Conservation (phyloP, 2,329 filamentous ascomycete species). For the Alternaria ventricosa region DNA sequence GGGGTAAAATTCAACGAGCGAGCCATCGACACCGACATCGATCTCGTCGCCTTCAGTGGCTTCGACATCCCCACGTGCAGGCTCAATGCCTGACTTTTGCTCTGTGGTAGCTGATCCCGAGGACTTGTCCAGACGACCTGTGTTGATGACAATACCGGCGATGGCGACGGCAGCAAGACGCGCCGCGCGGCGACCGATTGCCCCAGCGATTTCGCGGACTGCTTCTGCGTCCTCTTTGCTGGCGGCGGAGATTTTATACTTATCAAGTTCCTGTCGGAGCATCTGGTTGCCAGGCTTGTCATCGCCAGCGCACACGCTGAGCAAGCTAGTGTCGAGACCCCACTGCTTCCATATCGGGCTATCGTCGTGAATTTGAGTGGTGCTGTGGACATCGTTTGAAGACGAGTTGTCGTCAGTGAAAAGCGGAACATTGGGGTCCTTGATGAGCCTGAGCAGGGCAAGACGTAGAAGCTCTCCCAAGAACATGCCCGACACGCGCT, state of each 20-base stretch:
- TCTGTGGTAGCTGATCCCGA: conserved; percentile 46
- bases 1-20: conserved; percentile 93
- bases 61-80: conserved; percentile 40
- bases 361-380: conserved; percentile 66
- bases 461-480: conserved; percentile 89
- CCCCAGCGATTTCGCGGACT: conserved; percentile 81
- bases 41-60: conserved; percentile 70
- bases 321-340: conserved; percentile 89
- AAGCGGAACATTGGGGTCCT: conserved; percentile 69
- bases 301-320: conserved; percentile 87
- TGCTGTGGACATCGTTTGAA: conserved; percentile 70
- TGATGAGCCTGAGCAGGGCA: conserved; percentile 74
- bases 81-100: conserved; percentile 42
- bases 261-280: conserved; percentile 79
- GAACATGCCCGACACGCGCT: conserved; percentile 98
- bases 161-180: conserved; percentile 87
- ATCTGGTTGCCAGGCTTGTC: conserved; percentile 72
- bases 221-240: conserved; percentile 85
- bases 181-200: conserved; percentile 87
- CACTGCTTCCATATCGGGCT: conserved; percentile 74
- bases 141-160: conserved; percentile 81
- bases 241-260: conserved; percentile 76
- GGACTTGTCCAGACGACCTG: conserved; percentile 67
- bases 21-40: conserved; percentile 94
- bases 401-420: conserved; percentile 79